Evolutionary conservation across 2,329 filamentous ascomycete species (phyloP).

Genomic region (Magnaporthiopsis poae): DNA sequence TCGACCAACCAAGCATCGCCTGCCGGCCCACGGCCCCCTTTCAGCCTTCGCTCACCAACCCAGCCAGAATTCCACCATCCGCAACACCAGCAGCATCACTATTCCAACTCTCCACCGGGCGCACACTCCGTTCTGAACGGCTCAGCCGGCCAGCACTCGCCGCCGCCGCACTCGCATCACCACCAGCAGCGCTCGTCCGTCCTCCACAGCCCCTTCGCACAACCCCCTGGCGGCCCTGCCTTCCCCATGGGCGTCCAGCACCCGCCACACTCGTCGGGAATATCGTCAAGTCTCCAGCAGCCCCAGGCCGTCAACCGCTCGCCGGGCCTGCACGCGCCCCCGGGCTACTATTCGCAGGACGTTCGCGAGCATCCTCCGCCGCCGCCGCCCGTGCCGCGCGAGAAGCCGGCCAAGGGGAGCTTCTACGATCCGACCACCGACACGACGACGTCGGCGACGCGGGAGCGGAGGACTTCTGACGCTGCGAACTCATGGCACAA

Average conservation of each 20-base stretch:
- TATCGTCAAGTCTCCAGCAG: slow-evolving; percentile 20
- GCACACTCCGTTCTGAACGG: slow-evolving; percentile 21
- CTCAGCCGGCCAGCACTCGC: slow-evolving; percentile 13
- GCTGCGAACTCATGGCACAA: slow-evolving; percentile 32
- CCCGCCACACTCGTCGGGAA: slow-evolving; percentile 2
- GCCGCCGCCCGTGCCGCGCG: slow-evolving; percentile 10
- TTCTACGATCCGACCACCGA: slow-evolving; percentile 48
- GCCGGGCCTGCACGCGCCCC: slow-evolving; percentile 16
- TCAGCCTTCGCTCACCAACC: slow-evolving; percentile 41
- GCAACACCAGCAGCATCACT: slow-evolving; percentile 17
- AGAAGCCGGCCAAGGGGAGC: slow-evolving; percentile 23
- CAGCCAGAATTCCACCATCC: slow-evolving; percentile 28
- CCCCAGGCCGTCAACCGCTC: slow-evolving; percentile 12
- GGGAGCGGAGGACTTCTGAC: slow-evolving; percentile 37
- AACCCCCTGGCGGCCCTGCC: not conserved
- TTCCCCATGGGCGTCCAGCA: not conserved
- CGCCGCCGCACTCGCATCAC: slow-evolving; percentile 11
- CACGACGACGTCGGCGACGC: slow-evolving; percentile 33
- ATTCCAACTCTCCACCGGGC: slow-evolving; percentile 21
- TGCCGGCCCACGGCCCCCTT: slow-evolving; percentile 26
- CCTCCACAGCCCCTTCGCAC: slow-evolving; percentile 6
- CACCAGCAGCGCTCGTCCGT: slow-evolving; percentile 11
- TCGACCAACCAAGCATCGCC: slow-evolving; percentile 4
- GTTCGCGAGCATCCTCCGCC: slow-evolving; percentile 7
- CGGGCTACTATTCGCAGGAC: slow-evolving; percentile 10